Evolutionary conservation across 495 filamentous ascomycete species (phyloP), one percentile per base, ranked within the genome.

Genomic region (Thermothielavioides terrestris): DNA sequence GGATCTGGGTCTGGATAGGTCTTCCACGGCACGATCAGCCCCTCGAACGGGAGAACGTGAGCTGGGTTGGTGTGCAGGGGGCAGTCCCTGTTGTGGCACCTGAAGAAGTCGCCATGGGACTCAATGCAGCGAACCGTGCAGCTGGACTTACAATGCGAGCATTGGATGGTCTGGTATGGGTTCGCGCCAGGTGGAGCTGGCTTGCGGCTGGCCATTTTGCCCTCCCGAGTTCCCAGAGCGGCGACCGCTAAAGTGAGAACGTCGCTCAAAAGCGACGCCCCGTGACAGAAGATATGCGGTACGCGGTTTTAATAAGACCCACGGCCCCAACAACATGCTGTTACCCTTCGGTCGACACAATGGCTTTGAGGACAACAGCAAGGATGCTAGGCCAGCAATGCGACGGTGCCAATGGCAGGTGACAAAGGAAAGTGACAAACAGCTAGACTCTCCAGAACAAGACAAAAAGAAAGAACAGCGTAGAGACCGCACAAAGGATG

Each of bases 61-160:
- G n/a, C n/a, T n/a, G 27, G 27, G 6, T 30, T 11, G 5, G 11
- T 6, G 27, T 30, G 27, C 5, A 30, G 27, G 27, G 6, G 27
- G 27, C 38, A 41, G 11, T 20, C 9, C n/a, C 4, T 14, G 34
- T 52, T 52, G 32, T 52, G 49, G 31, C 49, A 52, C 1, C 15
- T 23, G 18, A 23, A 45, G 7, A 12, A 31, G 7, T 3, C 25
- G 31, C 9, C n/a, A 42, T 54, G 51, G 0, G 12, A 2, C 9
- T 49, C 22, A 15, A 48, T 28, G 28, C 51, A 54, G 26, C 17
- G n/a, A 15, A 22, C 9, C 1, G 21, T 17, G 51, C 51, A 54
- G 17, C 21, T 21, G 14, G 17, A 8, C 6, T 10, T 30, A 12
- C 51, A 49, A 1, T 28, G 38, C 12, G 27, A 11, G 30, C 51